Base-by-base conservation (phyloP, 768 basidiomycete genomes). In the Coprinopsis cinerea region DNA sequence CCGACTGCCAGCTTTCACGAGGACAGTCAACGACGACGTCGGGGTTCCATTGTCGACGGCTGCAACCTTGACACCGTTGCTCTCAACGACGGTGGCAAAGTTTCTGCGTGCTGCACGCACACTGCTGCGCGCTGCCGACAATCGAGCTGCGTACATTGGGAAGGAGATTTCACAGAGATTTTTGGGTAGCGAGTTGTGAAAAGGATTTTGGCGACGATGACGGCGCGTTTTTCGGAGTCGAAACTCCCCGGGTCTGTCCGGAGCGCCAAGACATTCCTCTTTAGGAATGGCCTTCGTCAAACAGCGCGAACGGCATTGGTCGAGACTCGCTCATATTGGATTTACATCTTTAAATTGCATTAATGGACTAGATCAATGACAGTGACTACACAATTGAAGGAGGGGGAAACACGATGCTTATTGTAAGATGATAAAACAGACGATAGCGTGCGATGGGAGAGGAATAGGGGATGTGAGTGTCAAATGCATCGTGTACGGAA, bases 1-100 rank as follows among this genome's bases (percentile, higher is more conserved):
- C 61, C 96, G 76, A 62, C 83, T 83, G 48, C 95, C 95, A 49
- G 91, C 95, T 68, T 93, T 95, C 67, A 96, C 82, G 55, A 95
- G 78, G 60, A 97, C 75, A 44, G 92, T 92, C 63, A 99, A 81
- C 48, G 88, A 79, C 24, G 89, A 75, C 4, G 92, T 94, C 37
- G 92, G 83, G 61, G 87, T 84, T 61, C 82, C 86, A 58, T 81
- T 75, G 72, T 96, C 92, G 53, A 88, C 67, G 22, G 90, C 79
- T 22, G 91, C 88, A 58, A 96, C 85, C 69, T 89, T 94, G 63
- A 93, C 76, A 52, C 90, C 89, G 9, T 42, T 47, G 43, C 77
- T 74, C 60, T 92, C 87, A 56, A 86, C 82, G 48, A 85, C 85
- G 47, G 92, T 88, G 51, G 92, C 90, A 67, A 92, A 92, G 26